Conservation (phyloP, 208 protist genomes). For the Crithidia bombi region DNA sequence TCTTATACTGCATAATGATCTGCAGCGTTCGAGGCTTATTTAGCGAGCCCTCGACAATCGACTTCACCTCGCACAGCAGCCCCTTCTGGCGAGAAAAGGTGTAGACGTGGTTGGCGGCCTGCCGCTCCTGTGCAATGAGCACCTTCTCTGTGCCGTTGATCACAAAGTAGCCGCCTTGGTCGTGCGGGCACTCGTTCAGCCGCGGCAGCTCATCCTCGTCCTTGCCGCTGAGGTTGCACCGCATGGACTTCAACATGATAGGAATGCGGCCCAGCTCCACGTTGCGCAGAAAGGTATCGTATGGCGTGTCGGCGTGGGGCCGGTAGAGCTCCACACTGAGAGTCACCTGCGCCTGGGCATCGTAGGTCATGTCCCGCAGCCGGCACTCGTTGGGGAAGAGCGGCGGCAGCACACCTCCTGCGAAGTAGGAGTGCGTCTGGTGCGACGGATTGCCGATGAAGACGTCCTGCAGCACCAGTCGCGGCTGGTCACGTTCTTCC, state of each 20-base stretch:
- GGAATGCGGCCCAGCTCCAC: slow-evolving; percentile 98
- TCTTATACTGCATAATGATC: slow-evolving; percentile 95
- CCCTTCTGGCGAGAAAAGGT: slow-evolving; percentile 94
- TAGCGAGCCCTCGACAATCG: slow-evolving; percentile 87
- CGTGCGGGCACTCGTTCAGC: slow-evolving; percentile 98
- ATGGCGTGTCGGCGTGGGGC: slow-evolving; percentile 43
- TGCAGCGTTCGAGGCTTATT: slow-evolving; percentile 91
- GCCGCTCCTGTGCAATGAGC: slow-evolving; percentile 94
- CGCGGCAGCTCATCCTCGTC: slow-evolving; percentile 91
- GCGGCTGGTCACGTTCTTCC: slow-evolving; percentile 70
- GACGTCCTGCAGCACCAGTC: slow-evolving; percentile 80
- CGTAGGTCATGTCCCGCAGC: slow-evolving; percentile 96
- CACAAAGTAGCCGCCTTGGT: slow-evolving; percentile 99
- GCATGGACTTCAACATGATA: slow-evolving; percentile 98
- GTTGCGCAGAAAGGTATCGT: slow-evolving; percentile 57
- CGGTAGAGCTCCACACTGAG: slow-evolving; percentile 67
- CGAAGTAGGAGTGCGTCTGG: slow-evolving; percentile 50
- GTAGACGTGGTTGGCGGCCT: slow-evolving; percentile 99
- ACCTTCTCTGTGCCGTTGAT: slow-evolving; percentile 99
- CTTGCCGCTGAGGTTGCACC: slow-evolving; percentile 96
- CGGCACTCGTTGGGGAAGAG: slow-evolving; percentile 96
- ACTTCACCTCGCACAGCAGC: slow-evolving; percentile 97
- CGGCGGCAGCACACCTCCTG: slow-evolving; percentile 60
- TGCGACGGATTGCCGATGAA: slow-evolving; percentile 85
- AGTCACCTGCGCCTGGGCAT: slow-evolving; percentile 63